These are phyloP conservation scores for Coniochaeta sp. DNA, from an alignment of 2,329 filamentous ascomycete species.

Conservation along the genomic window DNA sequence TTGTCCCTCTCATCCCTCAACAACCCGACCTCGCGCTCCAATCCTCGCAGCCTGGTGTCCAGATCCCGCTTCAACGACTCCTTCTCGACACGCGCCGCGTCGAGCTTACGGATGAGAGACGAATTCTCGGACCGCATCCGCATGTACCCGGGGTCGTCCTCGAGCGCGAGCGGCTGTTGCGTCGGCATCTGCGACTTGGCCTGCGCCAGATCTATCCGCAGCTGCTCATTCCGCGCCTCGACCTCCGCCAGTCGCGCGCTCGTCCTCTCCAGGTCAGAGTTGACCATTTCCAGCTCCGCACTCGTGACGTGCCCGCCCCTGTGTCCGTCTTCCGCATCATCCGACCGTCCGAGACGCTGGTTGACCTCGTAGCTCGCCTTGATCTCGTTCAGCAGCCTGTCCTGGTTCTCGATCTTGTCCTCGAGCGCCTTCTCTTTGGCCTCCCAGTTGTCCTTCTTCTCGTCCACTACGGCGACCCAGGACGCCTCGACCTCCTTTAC, in stretches of 20 bases:
- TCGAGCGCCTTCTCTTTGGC: constrained; percentile 83
- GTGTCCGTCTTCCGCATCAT: constrained; percentile 39
- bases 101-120: constrained; percentile 80
- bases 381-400: constrained; percentile 84
- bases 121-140: constrained; percentile 90
- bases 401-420: constrained; percentile 91
- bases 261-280: constrained; percentile 84
- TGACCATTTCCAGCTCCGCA: constrained; percentile 90
- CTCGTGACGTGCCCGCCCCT: constrained; percentile 61
- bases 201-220: constrained; percentile 85
- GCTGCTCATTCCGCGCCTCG: constrained; percentile 88
- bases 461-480: constrained; percentile 82
- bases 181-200: constrained; percentile 67
- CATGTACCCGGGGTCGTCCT: constrained; percentile 86
- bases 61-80: constrained; percentile 72
- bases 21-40: constrained; percentile 70
- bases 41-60: constrained; percentile 66
- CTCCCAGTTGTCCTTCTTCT: constrained; percentile 95
- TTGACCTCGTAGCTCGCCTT: constrained; percentile 97
- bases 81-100: constrained; percentile 74
- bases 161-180: constrained; percentile 54
- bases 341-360: constrained; percentile 73
- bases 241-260: constrained; percentile 82
- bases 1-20: constrained; percentile 75
- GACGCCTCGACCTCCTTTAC: constrained; percentile 86